Percentiles rank a stretch among this genome's conserved stretches.
These are phyloP conservation scores for Stevia rebaudiana DNA, from an alignment of 140 eudicot species.

Conservation along the genomic window DNA sequence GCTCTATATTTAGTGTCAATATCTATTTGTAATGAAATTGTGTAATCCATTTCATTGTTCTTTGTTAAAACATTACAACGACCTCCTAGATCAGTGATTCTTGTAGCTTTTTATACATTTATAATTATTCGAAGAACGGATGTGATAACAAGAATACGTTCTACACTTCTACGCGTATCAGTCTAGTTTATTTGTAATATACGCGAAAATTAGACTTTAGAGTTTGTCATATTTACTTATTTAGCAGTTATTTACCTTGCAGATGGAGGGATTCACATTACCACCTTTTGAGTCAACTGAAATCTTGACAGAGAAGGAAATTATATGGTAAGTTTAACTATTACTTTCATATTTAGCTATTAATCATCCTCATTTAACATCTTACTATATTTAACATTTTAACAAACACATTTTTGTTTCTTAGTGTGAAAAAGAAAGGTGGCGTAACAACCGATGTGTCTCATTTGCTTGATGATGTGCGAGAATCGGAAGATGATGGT, in stretches of 20 bases:
- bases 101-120: background rate
- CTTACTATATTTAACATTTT: background rate
- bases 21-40: background rate
- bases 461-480: constrained; percentile 30
- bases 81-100: background rate
- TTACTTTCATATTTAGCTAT: background rate
- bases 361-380: background rate
- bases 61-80: background rate
- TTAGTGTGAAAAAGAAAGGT: constrained; percentile 60
- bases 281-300: constrained; percentile 75
- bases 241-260: constrained; percentile 24
- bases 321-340: constrained; percentile 54
- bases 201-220: background rate
- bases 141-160: background rate
- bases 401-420: constrained; percentile 11
- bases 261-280: constrained; percentile 93
- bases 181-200: background rate
- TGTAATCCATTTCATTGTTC: background rate
- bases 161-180: background rate
- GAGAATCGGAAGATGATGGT: constrained; percentile 38
- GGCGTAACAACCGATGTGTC: constrained; percentile 23
- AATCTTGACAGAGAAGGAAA: constrained; percentile 73
- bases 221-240: background rate
- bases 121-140: constrained; percentile 5
- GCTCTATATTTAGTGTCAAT: background rate